Evolutionary conservation across 1,284 basidiomycete genomes (phyloP).

Genomic region (Marasmius fiardii): DNA sequence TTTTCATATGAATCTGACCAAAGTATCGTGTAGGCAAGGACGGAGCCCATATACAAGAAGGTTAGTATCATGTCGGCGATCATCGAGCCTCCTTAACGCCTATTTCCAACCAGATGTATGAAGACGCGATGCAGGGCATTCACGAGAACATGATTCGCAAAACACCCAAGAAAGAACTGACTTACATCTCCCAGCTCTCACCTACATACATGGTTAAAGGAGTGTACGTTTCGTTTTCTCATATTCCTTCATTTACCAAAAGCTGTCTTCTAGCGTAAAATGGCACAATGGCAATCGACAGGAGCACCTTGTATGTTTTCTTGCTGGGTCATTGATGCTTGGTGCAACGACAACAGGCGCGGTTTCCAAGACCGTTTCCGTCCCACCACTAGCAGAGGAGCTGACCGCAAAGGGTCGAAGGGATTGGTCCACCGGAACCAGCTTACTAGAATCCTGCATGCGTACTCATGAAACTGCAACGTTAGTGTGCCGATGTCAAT

Average conservation of each 20-base stretch:
- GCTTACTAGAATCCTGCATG: constrained; percentile 60
- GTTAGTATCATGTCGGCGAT: constrained; percentile 28
- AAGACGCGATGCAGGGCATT: constrained; percentile 72
- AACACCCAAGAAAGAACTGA: constrained; percentile 48
- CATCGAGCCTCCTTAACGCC: neutral
- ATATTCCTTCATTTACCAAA: neutral
- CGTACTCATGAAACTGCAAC: constrained; percentile 12
- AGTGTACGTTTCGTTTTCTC: neutral
- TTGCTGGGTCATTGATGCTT: constrained; percentile 70
- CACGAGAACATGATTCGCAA: constrained; percentile 66
- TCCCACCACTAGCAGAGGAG: constrained; percentile 50
- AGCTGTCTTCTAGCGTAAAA: constrained; percentile 5
- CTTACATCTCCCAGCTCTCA: constrained; percentile 72
- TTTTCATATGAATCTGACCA: neutral
- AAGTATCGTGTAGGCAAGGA: constrained; percentile 19
- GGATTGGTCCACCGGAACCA: constrained; percentile 78
- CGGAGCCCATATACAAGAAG: constrained; percentile 70
- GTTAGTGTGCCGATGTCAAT: constrained; percentile 39
- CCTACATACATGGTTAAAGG: constrained; percentile 27
- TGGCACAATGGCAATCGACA: constrained; percentile 8
- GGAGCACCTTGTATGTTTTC: constrained; percentile 48
- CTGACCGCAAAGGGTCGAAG: constrained; percentile 51
- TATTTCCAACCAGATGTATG: constrained; percentile 63
- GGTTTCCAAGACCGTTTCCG: constrained; percentile 36
- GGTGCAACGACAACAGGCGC: constrained; percentile 61